A percentile compares a stretch with the other conserved stretches of the same genome.
Evolutionary conservation across 2,329 filamentous ascomycete genomes (phyloP).

Genomic region (Hansfordia pulvinata): DNA sequence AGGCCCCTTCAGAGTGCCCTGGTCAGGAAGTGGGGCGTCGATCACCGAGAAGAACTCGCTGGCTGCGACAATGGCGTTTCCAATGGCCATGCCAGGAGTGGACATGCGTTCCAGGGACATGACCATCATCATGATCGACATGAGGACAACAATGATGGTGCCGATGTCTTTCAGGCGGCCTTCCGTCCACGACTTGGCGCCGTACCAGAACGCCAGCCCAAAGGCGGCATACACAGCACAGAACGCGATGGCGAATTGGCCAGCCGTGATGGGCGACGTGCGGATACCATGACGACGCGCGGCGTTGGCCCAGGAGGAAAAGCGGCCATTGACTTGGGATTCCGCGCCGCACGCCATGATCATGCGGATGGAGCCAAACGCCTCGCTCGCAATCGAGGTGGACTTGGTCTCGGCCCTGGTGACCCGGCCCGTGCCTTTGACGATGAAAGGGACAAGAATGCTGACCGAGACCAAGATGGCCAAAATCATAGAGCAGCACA

Average conservation of each 20-base stretch:
- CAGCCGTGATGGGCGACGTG: slow-evolving; percentile 34
- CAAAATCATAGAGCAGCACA: slow-evolving; percentile 40
- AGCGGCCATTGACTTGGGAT: slow-evolving; percentile 35
- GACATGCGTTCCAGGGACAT: slow-evolving; percentile 43
- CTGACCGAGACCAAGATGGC: slow-evolving; percentile 37
- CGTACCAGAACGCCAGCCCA: slow-evolving; percentile 49
- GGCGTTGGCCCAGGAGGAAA: slow-evolving; percentile 39
- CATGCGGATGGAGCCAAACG: slow-evolving; percentile 46
- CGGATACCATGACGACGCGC: slow-evolving; percentile 33
- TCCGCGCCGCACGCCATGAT: slow-evolving; percentile 50
- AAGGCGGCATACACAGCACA: slow-evolving; percentile 39
- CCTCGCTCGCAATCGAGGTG: slow-evolving; percentile 45
- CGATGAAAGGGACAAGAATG: slow-evolving; percentile 37
- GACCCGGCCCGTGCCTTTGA: slow-evolving; percentile 33
- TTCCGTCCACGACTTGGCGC: slow-evolving; percentile 33
- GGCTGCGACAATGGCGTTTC: slow-evolving; percentile 42
- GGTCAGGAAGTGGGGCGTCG: slow-evolving; percentile 28
- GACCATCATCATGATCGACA: slow-evolving; percentile 44
- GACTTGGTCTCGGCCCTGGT: slow-evolving; percentile 41
- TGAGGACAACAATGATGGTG: slow-evolving; percentile 40
- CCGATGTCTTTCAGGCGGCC: slow-evolving; percentile 33
- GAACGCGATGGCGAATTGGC: slow-evolving; percentile 41
- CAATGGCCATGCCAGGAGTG: slow-evolving; percentile 42
- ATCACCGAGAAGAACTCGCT: slow-evolving; percentile 44
- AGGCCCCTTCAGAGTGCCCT: slow-evolving; percentile 27